Evolutionary conservation across 2,329 filamentous ascomycete genomes (phyloP), one percentile per base, ranked within the genome.

Genomic region (Trichoderma sp.): DNA sequence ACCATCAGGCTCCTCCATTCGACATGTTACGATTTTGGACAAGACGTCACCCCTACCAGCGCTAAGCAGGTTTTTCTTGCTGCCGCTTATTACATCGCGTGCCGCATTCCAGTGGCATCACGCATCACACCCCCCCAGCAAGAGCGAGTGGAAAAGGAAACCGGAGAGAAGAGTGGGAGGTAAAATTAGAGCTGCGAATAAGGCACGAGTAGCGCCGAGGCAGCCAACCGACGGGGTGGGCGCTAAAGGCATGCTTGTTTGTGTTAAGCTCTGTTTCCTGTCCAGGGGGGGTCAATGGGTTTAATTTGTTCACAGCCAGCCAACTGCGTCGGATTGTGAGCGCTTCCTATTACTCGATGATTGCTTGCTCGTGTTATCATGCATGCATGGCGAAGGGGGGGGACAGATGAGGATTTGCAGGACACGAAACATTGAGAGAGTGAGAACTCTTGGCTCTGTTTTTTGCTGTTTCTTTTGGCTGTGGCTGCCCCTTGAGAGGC

Each of bases 161-260:
- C 44, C 5, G 1, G 44, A 2, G n/a, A 15, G 19, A 26, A 26
- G 3, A 19, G 15, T 17, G 21, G 45, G 57, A 51, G 58, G 58
- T 61, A 24, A 61, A 61, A 45, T 61, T 61, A 61, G 58, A 61
- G 58, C 58, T 52, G 58, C 21, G 48, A 61, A 45, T 61, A 52
- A 61, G 41, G 48, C 48, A 61, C 34, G 34, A 61, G 24, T 61
- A 61, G 58, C 48, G 58, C 58, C 34, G 55, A 45, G 48, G 48
- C 58, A 61, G 48, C 58, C 48, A 61, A 52, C 58, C 58, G 24
- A 26, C 54, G n/a, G 43, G 58, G 17, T 19, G 17, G 28, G 48
- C 58, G 58, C 58, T 61, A 61, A 60, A 44, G 58, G 30, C 48
- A 52, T 52, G 58, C 58, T 51, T 61, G 43, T 26, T 61, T 51